Conservation (phyloP, 2,329 filamentous ascomycete genomes). For the Paecilomyces dactylethromorphus region DNA sequence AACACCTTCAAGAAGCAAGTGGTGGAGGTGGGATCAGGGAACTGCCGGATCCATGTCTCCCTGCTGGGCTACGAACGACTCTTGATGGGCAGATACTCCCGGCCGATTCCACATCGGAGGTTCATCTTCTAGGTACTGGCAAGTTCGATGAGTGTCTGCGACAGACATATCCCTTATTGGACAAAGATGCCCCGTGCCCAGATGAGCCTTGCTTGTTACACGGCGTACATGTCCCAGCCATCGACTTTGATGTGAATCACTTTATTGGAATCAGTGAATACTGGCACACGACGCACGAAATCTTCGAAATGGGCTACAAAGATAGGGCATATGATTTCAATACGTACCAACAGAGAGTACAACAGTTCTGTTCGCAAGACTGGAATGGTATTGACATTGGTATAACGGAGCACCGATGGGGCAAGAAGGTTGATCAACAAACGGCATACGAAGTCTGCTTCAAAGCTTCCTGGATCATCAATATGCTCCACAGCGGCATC, state of each 20-base stretch:
- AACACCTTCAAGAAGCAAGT: conserved; percentile 63
- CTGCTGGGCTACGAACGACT: conserved; percentile 66
- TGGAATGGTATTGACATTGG: conserved; percentile 71
- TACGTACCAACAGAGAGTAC: conserved; percentile 79
- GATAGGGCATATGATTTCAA: conserved; percentile 80
- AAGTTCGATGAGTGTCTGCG: conserved; percentile 78
- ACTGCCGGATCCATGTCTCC: conserved; percentile 85
- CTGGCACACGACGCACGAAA: conserved; percentile 96
- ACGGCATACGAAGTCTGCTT: conserved; percentile 87
- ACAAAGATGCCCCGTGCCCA: conserved; percentile 78
- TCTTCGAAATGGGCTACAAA: conserved; percentile 73
- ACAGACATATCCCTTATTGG: conserved; percentile 75
- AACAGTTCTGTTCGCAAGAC: conserved; percentile 74
- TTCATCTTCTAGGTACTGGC: conserved; percentile 73
- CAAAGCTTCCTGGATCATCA: conserved; percentile 97
- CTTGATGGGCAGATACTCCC: conserved; percentile 57
- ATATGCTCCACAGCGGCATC: conserved; percentile 90
- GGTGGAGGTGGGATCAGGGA: conserved; percentile 54
- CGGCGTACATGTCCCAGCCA: conserved; percentile 85
- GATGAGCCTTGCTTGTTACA: conserved; percentile 84
- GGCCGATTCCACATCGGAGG: conserved; percentile 33
- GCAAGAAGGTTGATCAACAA: conserved; percentile 65
- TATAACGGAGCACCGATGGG: conserved; percentile 61
- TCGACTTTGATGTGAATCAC: conserved; percentile 95
- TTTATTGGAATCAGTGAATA: conserved; percentile 98